Base-by-base conservation (phyloP, 257 asterid species). In the Sherardia arvensis region DNA sequence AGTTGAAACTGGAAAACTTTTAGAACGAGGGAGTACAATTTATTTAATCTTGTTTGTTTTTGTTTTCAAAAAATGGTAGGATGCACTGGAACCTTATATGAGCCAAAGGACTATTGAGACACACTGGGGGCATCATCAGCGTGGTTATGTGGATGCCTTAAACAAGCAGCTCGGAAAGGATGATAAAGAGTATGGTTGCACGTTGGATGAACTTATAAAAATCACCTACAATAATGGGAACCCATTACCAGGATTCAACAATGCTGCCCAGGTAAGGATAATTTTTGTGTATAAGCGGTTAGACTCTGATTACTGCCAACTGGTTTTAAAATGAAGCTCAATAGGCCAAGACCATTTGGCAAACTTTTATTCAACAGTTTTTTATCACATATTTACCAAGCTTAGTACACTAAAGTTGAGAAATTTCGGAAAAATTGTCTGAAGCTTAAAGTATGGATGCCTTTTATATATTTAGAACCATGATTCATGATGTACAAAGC, bases 91-190 rank as follows among this genome's bases (percentile, higher is more conserved):
- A 65, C 98, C 98, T 59, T 82, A 86, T 70, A 83, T 92, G 91
- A 92, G 95, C 68, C 75, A 59, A 75, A 85, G 64, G 71, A 82
- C 92, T 45, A 85, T 92, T 22, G 97, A 92, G 77, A 76, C 78
- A 63, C 97, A 88, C 65, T 92, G 98, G 98, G 95, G 97, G 26
- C 87, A 75, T 68, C 97, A 91, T 73, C 95, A 91, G 73, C 87
- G 89, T 53, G 73, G 78, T 75, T 83, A 88, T 25, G 87, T 88
- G 62, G 95, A 91, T 75, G 80, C 91, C 66, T 85, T 91, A 59
- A 92, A 88, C 80, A 87, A 82, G 72, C 98, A 92, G 63, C 87
- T 92, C 17, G 86, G 47, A 61, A 85, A 92, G 77, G 69, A 82
- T 70, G 95, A 83, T 57, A 14, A 68, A 32, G 84, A 86, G 60